A percentile compares a stretch with the other conserved stretches of the same genome.
Evolutionary conservation across 495 filamentous ascomycete genomes (phyloP).

Genomic region (Aspergillus haitiensis): DNA sequence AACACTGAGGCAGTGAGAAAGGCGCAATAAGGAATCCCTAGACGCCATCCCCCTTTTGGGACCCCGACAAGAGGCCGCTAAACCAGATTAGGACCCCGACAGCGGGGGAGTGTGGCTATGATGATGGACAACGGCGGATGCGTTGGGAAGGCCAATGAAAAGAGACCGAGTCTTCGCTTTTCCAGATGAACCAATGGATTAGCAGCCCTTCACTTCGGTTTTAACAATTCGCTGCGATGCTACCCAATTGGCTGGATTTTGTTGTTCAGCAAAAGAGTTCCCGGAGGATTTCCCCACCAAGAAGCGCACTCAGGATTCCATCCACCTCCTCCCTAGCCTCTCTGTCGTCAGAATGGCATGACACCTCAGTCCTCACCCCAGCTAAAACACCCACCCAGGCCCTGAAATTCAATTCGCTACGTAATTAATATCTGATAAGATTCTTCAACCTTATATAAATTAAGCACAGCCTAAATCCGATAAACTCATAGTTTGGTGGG

Average conservation of each 20-base stretch:
- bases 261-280: no score
- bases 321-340: no score
- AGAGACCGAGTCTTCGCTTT: no score
- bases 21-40: background rate
- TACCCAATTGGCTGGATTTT: no score
- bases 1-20: no score
- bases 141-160: no score
- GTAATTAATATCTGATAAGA: background rate
- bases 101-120: constrained; percentile 9
- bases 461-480: background rate
- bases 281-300: no score
- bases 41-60: constrained; percentile 19
- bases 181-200: no score
- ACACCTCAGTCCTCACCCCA: background rate
- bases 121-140: background rate
- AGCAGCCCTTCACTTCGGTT: no score
- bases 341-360: constrained; percentile 5
- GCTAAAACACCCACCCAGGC: background rate
- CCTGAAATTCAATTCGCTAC: background rate
- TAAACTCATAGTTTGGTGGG: background rate
- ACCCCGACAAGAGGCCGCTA: constrained; percentile 28
- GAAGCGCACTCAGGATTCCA: no score
- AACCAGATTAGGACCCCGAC: constrained; percentile 39
- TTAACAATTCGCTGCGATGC: no score
- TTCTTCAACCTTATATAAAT: background rate